Evolutionary conservation across 371 early-diverging fungal genomes (phyloP).

Genomic region (Mortierella polycephala): DNA sequence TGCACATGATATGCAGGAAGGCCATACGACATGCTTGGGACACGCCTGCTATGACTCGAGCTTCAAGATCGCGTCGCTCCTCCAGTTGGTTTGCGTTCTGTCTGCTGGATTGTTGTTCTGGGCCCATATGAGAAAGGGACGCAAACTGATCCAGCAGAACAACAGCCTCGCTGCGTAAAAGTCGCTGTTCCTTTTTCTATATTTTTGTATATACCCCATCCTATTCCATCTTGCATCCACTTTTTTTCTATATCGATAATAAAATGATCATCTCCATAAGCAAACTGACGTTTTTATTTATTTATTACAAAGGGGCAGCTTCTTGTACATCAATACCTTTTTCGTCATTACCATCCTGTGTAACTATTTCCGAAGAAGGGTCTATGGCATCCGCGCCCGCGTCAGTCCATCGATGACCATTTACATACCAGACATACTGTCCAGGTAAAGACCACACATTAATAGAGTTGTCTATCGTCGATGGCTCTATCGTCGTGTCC

Average conservation of each 20-base stretch:
- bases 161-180: not conserved
- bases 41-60: conserved; percentile 29
- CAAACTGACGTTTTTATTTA: no score
- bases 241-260: no score
- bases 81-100: conserved; percentile 37
- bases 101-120: conserved; percentile 44
- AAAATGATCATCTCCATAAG: no score
- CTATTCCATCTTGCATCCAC: not conserved
- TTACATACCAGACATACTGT: conserved; percentile 58
- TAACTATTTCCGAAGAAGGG: not conserved
- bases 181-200: not conserved
- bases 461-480: conserved; percentile 60
- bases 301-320: no score
- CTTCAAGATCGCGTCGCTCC: conserved; percentile 40
- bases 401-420: conserved; percentile 32
- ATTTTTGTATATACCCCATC: conserved; percentile 7
- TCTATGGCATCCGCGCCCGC: not conserved
- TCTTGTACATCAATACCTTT: no score
- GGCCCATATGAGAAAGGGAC: conserved; percentile 48
- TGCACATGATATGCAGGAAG: conserved; percentile 4
- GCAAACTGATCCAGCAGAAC: conserved; percentile 2
- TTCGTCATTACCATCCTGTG: no score
- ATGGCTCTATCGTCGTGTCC: not conserved
- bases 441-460: conserved; percentile 62
- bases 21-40: conserved; percentile 31